Conservation (phyloP, 2,329 filamentous ascomycete genomes). For the Chaetomiaceae sp. region DNA sequence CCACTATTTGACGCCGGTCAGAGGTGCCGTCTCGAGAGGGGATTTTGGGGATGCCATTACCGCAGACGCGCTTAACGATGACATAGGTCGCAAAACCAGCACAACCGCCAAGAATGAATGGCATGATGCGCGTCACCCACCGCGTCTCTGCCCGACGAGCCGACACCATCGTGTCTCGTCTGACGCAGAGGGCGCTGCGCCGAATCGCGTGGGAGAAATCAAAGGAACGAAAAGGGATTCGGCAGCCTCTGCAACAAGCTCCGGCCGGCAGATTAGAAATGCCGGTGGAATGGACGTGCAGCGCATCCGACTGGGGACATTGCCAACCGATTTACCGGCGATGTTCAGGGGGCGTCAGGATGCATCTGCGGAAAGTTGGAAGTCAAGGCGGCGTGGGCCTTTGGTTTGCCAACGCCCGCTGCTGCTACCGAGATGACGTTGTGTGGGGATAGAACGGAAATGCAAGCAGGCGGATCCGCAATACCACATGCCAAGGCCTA, state of each 20-base stretch:
- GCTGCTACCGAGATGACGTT: conserved; percentile 9
- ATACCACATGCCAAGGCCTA: background rate
- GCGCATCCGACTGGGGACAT: conserved; percentile 4
- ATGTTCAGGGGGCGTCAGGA: background rate
- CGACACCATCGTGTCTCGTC: conserved; percentile 21
- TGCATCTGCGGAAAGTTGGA: background rate
- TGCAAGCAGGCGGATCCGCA: background rate
- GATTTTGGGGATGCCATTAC: conserved; percentile 44
- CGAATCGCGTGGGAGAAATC: background rate
- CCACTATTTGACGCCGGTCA: conserved; percentile 45
- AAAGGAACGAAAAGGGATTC: background rate
- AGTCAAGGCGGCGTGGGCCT: background rate
- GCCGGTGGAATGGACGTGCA: conserved; percentile 3
- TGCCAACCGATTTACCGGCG: conserved; percentile 4
- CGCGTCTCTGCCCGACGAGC: conserved; percentile 25
- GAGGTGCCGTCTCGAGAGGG: background rate
- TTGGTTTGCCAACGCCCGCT: no score
- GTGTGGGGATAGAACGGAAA: background rate
- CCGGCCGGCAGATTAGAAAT: background rate
- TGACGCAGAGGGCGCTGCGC: conserved; percentile 1
- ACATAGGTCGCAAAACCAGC: conserved; percentile 70
- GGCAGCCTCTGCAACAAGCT: background rate
- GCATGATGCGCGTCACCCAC: conserved; percentile 63
- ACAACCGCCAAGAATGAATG: conserved; percentile 60
- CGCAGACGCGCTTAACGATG: conserved; percentile 61